Conservation (phyloP, 371 early-diverging fungal species). For the Umbelopsis sp. region DNA sequence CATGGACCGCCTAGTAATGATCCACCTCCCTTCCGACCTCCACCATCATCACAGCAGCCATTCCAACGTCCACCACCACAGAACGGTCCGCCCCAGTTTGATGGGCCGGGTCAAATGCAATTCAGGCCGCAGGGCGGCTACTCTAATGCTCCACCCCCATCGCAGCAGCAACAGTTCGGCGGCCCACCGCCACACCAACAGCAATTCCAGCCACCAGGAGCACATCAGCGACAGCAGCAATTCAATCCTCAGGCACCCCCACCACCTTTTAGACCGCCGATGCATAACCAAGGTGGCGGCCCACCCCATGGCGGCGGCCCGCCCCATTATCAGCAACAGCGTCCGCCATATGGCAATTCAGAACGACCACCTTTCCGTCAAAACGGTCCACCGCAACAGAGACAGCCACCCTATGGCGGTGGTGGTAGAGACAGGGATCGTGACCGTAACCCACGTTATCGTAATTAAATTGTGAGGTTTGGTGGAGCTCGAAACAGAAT, state of each 20-base stretch:
- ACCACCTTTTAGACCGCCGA: slow-evolving; percentile 8
- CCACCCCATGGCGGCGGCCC: not conserved
- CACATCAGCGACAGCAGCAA: slow-evolving; percentile 12
- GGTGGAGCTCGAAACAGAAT: slow-evolving; percentile 5
- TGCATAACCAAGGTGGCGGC: not conserved
- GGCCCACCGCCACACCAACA: not conserved
- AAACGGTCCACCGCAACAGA: slow-evolving; percentile 12
- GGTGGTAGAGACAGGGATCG: slow-evolving; percentile 16
- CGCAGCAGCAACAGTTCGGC: not conserved
- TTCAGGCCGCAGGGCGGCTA: slow-evolving; percentile 12
- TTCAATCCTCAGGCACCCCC: slow-evolving; percentile 14
- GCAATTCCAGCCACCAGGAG: not conserved
- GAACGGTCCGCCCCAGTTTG: slow-evolving; percentile 8
- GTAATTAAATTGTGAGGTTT: not conserved
- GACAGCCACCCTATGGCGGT: slow-evolving; percentile 11
- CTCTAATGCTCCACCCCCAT: not conserved
- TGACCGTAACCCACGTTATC: slow-evolving; percentile 17
- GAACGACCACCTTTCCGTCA: slow-evolving; percentile 23
- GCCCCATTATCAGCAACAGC: slow-evolving; percentile 12
- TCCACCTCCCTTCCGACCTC: slow-evolving; percentile 42
- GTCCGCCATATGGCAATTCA: slow-evolving; percentile 19
- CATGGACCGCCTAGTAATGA: slow-evolving; percentile 24
- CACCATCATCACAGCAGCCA: slow-evolving; percentile 17
- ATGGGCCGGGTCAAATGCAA: slow-evolving; percentile 8
- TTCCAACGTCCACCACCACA: slow-evolving; percentile 23